These are phyloP conservation scores for Nothophaeocryptopus gaeumannii DNA, from an alignment of 2,329 filamentous ascomycete species.

Conservation along the genomic window DNA sequence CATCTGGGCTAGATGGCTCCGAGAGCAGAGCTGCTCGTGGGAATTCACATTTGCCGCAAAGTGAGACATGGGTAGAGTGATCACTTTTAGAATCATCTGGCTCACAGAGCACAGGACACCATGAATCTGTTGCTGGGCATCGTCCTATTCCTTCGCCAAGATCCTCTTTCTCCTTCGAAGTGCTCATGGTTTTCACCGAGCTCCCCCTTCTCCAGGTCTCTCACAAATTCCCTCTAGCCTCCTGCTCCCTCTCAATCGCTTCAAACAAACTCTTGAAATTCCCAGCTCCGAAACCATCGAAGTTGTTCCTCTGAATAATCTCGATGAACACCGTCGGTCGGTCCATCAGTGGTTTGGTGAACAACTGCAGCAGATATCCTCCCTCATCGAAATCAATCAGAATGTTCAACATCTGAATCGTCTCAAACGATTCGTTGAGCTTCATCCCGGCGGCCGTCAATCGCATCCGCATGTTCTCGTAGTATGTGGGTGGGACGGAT, in stretches of 20 bases:
- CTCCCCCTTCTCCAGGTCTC: too few species aligned
- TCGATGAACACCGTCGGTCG: conserved; percentile 93
- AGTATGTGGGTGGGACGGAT: conserved; percentile 81
- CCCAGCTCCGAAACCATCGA: conserved; percentile 87
- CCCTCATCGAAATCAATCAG: conserved; percentile 93
- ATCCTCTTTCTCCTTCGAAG: too few species aligned
- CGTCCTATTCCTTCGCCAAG: too few species aligned
- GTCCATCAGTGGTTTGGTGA: conserved; percentile 78
- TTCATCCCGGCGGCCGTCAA: conserved; percentile 61
- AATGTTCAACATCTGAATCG: conserved; percentile 74
- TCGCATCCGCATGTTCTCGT: conserved; percentile 70
- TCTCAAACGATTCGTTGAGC: conserved; percentile 76
- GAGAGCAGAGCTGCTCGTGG: too few species aligned
- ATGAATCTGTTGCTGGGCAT: too few species aligned
- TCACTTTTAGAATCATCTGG: too few species aligned
- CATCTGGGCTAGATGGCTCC: too few species aligned
- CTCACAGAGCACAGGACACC: too few species aligned
- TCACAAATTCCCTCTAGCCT: conserved; percentile 71
- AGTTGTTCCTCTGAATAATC: conserved; percentile 89
- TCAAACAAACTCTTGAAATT: conserved; percentile 96
- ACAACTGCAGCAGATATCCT: conserved; percentile 71
- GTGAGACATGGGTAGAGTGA: too few species aligned
- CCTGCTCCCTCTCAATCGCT: conserved; percentile 92
- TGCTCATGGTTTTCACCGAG: too few species aligned
- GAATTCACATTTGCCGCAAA: too few species aligned